Base-by-base conservation (phyloP, 306 rosid species). In the Astragalus glycyphyllos region DNA sequence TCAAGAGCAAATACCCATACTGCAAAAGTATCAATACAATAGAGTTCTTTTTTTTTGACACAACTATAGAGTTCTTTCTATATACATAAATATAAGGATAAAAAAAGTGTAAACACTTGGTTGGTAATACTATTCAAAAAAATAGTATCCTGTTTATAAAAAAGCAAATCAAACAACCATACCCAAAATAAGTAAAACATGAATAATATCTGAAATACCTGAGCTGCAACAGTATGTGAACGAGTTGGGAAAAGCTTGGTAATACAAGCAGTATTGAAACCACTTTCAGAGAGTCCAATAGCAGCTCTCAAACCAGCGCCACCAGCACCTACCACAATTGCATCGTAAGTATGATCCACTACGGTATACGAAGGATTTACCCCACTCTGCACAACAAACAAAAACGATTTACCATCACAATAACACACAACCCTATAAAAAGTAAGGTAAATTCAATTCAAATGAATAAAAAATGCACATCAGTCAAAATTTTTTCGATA, bases 221-320 rank as follows among this genome's bases (percentile, higher is more conserved):
- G 99, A 65, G 99, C 97, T 6, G 99, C 99, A 77, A 94, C 99
- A 17, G 99, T 94, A 73, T 94, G 99, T 0, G 99, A 94, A 75
- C 97, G 99, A 76, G 99, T 94, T 3, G 99, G 99, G 73, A 94
- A 94, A 67, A 94, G 91, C 85, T 94, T 94, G 13, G 97, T 94
- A 54, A 94, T 86, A 80, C 97, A 94, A 69, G 99, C 99, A 54
- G 97, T 94, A 61, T 91, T 94, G 73, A 94, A 94, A 34, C 99
- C 99, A 83, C 89, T 92, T 76, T 94, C 99, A 0, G 96, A 94
- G 20, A 94, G 92, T 15, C 99, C 97, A 56, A 90, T 90, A 46
- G 98, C 98, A 34, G 98, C 97, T 83, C 97, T 84, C 69, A 90
- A 70, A 67, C 98, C 98, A 4, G 98, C 98, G 12, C 98, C 98